Conservation (phyloP, 2,329 filamentous ascomycete genomes). For the Verruconis gallopava region DNA sequence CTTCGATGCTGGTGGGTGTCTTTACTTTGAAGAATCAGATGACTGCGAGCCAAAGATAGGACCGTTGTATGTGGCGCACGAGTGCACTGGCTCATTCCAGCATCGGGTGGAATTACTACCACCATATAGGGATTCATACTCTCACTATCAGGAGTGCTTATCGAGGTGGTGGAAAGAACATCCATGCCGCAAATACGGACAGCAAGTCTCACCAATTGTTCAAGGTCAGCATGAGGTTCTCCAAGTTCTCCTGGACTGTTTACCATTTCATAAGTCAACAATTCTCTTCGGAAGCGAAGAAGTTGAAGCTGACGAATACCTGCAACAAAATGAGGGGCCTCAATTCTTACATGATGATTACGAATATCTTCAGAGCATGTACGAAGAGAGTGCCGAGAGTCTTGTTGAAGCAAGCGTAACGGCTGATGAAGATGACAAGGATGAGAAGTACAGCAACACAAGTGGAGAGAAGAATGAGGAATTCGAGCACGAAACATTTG, state of each 20-base stretch:
- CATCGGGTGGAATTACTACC: background rate
- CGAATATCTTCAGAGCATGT: too few species aligned
- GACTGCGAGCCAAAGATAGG: conserved; percentile 3
- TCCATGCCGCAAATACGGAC: too few species aligned
- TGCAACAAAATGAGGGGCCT: too few species aligned
- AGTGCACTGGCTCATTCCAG: background rate
- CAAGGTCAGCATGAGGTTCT: too few species aligned
- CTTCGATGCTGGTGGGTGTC: background rate
- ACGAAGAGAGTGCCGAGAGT: background rate
- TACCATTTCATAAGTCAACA: too few species aligned
- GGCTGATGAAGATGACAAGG: background rate
- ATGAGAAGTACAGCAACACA: background rate
- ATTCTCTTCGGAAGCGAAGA: too few species aligned
- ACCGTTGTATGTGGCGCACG: background rate
- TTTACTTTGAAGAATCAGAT: conserved; percentile 1
- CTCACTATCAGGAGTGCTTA: background rate
- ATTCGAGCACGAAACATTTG: conserved; percentile 4
- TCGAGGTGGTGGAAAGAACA: conserved; percentile 1
- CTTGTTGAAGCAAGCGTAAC: background rate
- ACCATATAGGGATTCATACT: background rate
- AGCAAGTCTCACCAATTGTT: too few species aligned
- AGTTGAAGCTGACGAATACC: too few species aligned
- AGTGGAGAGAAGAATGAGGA: background rate
- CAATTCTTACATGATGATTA: too few species aligned
- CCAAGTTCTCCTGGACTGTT: too few species aligned